phyloP scores from a whole-genome alignment of 2,329 filamentous ascomycete genomes.

The Pseudovirgaria hyperparasitica region DNA sequence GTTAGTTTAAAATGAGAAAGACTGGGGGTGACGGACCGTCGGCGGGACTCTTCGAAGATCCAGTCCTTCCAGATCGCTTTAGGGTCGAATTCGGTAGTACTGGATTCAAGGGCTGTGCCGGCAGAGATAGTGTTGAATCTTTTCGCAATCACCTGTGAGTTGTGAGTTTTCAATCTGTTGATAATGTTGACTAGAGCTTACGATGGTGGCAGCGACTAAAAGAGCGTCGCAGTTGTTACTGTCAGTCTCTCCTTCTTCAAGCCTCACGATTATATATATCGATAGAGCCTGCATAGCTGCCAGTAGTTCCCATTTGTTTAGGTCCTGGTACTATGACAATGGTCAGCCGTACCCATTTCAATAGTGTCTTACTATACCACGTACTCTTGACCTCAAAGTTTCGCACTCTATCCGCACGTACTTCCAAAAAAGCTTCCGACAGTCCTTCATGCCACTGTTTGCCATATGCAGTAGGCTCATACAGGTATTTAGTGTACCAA shows the following conservation, averaged over 20 bases:
- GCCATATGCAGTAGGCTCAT: conserved; percentile 31
- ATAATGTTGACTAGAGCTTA: conserved; percentile 11
- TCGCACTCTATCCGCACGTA: conserved; percentile 33
- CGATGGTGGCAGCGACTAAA: conserved; percentile 22
- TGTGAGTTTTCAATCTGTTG: conserved; percentile 3
- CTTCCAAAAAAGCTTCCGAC: conserved; percentile 32
- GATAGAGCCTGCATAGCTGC: conserved; percentile 32
- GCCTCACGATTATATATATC: conserved; percentile 30
- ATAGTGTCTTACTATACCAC: conserved; percentile 5
- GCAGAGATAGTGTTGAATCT: conserved; percentile 4
- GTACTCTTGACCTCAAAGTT: conserved; percentile 22
- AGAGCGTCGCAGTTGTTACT: conserved; percentile 30
- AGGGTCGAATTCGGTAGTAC: conserved; percentile 9
- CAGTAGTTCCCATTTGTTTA: conserved; percentile 27
- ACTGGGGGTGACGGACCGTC: conserved; percentile 14
- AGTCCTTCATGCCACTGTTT: conserved; percentile 16
- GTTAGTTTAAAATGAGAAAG: conserved; percentile 4
- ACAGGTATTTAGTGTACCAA: conserved; percentile 29
- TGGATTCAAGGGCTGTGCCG: conserved; percentile 7
- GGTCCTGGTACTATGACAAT: conserved; percentile 13
- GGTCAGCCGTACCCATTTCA: neutral
- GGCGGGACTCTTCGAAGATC: conserved; percentile 29
- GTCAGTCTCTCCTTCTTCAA: conserved; percentile 33
- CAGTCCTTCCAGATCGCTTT: conserved; percentile 26
- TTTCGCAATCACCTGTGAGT: conserved; percentile 5